A percentile compares a stretch with the other conserved stretches of the same genome.
Conservation (phyloP, 148 eudicot genomes). For the Spergularia marina region DNA sequence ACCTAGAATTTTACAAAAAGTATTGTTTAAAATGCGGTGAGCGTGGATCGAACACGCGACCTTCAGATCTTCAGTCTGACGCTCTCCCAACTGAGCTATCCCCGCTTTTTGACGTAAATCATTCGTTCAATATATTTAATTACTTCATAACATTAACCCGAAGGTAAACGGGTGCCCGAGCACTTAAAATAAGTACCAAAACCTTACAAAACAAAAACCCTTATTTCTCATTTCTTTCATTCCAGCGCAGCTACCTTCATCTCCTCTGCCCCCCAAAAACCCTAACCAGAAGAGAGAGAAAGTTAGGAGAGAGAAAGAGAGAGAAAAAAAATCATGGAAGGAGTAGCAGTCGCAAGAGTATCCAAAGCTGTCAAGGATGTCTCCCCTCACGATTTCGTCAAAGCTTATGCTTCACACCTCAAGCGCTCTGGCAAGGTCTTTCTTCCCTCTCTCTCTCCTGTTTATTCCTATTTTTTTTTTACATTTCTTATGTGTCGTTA, state of each 20-base stretch:
- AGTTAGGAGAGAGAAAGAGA: background rate
- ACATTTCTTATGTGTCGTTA: no score
- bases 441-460: background rate
- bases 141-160: no score
- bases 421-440: constrained; percentile 35
- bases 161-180: no score
- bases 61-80: constrained; percentile 59
- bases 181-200: no score
- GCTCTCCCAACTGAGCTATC: constrained; percentile 47
- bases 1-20: background rate
- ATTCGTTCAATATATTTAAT: no score
- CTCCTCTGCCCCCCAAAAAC: no score
- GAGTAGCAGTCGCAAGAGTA: background rate
- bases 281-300: background rate
- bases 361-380: constrained; percentile 30
- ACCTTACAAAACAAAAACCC: no score
- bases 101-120: background rate
- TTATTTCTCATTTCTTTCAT: no score
- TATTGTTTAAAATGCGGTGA: constrained; percentile 90
- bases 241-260: no score
- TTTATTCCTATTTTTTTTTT: no score
- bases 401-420: constrained; percentile 31
- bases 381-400: constrained; percentile 34
- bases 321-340: constrained; percentile 9
- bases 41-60: constrained; percentile 99